phyloP scores from a whole-genome alignment of 202 grass and related monocot species.

The Cymbopogon flexuosus region DNA sequence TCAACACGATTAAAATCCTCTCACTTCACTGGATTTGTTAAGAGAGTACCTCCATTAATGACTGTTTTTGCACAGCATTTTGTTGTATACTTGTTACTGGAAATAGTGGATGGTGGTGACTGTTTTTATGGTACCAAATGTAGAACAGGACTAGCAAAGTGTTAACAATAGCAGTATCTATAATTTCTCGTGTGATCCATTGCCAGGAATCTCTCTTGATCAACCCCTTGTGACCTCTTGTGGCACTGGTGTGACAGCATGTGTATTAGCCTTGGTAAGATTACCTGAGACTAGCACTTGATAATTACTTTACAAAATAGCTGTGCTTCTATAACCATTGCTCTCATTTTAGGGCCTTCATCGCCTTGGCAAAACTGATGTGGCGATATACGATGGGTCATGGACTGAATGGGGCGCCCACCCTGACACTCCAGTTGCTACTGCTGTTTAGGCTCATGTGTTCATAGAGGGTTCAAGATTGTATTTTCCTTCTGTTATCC shows the following conservation, averaged over 20 bases:
- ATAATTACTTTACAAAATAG: too few species aligned
- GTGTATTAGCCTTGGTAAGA: constrained; percentile 74
- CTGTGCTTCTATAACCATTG: too few species aligned
- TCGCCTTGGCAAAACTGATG: too few species aligned
- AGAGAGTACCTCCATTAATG: background rate
- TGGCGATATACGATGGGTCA: too few species aligned
- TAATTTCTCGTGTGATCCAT: background rate
- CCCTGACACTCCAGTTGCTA: too few species aligned
- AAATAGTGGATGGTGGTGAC: background rate
- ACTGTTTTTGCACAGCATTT: background rate
- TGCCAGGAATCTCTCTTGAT: constrained; percentile 75
- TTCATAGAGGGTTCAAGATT: too few species aligned
- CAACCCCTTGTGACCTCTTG: constrained; percentile 63
- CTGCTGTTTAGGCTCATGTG: too few species aligned
- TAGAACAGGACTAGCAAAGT: background rate
- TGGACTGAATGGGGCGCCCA: too few species aligned
- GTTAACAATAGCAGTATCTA: background rate
- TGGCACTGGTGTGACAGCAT: constrained; percentile 90
- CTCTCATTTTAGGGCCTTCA: too few species aligned
- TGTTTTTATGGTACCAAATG: background rate
- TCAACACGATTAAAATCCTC: background rate
- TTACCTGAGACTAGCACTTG: background rate
- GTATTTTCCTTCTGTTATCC: too few species aligned
- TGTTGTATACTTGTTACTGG: background rate
- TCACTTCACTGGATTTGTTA: background rate